Conservation (phyloP, 495 filamentous ascomycete genomes). For the Tricharina praecox region DNA sequence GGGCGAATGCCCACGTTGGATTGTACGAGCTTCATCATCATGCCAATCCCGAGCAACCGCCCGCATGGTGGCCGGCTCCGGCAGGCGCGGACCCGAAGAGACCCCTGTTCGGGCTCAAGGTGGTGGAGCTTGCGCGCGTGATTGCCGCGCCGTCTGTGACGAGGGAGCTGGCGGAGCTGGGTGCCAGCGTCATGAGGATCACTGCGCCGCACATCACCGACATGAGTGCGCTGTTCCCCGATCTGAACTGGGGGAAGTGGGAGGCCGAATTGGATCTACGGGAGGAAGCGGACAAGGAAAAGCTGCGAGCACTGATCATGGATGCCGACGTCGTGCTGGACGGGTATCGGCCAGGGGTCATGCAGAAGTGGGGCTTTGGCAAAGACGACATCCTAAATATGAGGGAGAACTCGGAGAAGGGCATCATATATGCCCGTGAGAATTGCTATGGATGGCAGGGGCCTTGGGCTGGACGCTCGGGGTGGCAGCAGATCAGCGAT, state of each 20-base stretch:
- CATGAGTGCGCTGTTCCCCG: constrained; percentile 31
- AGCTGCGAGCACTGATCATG: constrained; percentile 32
- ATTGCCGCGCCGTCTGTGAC: constrained; percentile 43
- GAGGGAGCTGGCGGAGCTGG: constrained; percentile 38
- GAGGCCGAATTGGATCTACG: constrained; percentile 37
- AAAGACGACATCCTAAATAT: constrained; percentile 35
- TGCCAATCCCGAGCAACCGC: constrained; percentile 23
- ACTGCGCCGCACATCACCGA: constrained; percentile 40
- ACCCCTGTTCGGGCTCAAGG: constrained; percentile 42
- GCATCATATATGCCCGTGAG: constrained; percentile 37
- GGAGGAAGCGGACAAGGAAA: constrained; percentile 30
- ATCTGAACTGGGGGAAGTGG: constrained; percentile 43
- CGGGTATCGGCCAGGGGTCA: constrained; percentile 37
- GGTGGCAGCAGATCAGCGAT: constrained; percentile 43
- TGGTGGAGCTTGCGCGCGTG: constrained; percentile 43
- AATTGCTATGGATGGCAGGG: constrained; percentile 44
- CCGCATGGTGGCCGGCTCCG: constrained; percentile 34
- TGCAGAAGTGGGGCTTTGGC: constrained; percentile 39
- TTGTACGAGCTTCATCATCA: constrained; percentile 32
- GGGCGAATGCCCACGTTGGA: constrained; percentile 34
- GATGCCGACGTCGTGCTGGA: constrained; percentile 43
- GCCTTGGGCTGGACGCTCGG: constrained; percentile 34
- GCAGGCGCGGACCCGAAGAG: too few relatives aligned
- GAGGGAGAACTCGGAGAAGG: constrained; percentile 30
- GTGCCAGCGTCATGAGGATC: constrained; percentile 45